These are phyloP conservation scores for Thraustochytrium striatum DNA, from an alignment of 352 stramenopile species.

Conservation along the genomic window DNA sequence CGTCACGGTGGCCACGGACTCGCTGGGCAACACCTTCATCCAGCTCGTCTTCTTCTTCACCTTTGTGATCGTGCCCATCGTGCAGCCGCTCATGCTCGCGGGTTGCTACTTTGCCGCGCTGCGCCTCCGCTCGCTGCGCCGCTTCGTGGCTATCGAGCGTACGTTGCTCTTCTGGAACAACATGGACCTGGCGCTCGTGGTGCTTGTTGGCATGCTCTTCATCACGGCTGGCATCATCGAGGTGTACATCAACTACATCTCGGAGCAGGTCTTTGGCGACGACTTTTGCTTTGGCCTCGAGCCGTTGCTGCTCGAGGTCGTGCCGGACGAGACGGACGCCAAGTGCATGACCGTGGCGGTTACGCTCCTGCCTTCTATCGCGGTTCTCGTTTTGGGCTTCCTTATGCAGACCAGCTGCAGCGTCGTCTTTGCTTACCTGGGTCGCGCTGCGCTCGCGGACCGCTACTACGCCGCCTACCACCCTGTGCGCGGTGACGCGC, in stretches of 20 bases:
- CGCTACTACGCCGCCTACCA: constrained; percentile 27
- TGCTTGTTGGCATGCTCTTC: neutral
- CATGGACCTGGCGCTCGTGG: neutral
- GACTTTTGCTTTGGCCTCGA: constrained; percentile 1
- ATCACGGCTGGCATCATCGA: neutral
- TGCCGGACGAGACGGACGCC: neutral
- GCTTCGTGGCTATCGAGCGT: neutral
- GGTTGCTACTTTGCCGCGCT: no score
- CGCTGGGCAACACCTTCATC: neutral
- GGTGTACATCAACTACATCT: constrained; percentile 17
- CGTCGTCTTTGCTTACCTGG: neutral
- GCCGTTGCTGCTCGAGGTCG: neutral
- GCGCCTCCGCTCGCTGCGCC: no score
- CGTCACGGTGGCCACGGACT: neutral
- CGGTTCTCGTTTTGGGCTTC: neutral
- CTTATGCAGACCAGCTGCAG: neutral
- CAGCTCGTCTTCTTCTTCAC: neutral
- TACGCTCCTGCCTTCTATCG: neutral
- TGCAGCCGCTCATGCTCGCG: neutral
- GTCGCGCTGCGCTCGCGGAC: neutral
- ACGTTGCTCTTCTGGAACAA: neutral
- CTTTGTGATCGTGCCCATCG: neutral
- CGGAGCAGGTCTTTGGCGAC: neutral
- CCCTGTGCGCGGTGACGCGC: neutral
- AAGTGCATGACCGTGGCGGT: neutral